These are phyloP conservation scores for Dipteronia dyeriana DNA, from an alignment of 345 rosid genomes.

Conservation along the genomic window DNA sequence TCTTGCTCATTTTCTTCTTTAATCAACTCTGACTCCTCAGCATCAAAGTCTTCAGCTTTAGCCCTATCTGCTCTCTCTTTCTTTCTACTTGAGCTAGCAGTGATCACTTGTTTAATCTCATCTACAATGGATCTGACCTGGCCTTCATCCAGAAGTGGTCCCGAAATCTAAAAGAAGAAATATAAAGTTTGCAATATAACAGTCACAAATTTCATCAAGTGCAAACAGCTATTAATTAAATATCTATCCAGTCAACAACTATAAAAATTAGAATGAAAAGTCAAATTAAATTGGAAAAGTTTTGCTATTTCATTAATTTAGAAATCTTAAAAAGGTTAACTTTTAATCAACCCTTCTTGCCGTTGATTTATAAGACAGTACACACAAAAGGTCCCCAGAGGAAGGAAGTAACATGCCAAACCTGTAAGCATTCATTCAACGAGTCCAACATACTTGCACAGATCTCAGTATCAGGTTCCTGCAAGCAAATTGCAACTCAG, in stretches of 20 bases:
- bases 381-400: too few relatives aligned
- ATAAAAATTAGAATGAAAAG: neutral
- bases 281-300: neutral
- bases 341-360: neutral
- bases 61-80: slow-evolving; percentile 92
- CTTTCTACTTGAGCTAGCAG: slow-evolving; percentile 96
- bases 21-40: slow-evolving; percentile 95
- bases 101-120: slow-evolving; percentile 88
- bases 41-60: slow-evolving; percentile 97
- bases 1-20: slow-evolving; percentile 99
- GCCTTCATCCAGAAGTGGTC: slow-evolving; percentile 70
- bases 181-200: slow-evolving; percentile 14
- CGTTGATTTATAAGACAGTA: neutral
- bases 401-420: slow-evolving; percentile 24
- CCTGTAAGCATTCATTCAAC: slow-evolving; percentile 96
- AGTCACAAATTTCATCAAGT: neutral
- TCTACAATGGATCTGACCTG: slow-evolving; percentile 94
- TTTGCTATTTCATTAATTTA: neutral
- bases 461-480: slow-evolving; percentile 99
- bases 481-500: slow-evolving; percentile 33
- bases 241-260: neutral
- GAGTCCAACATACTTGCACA: slow-evolving; percentile 97
- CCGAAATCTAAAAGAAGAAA: slow-evolving; percentile 69
- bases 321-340: too few relatives aligned
- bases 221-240: neutral